These are phyloP conservation scores for Theobroma grandiflorum DNA, from an alignment of 441 rosid species.

Conservation along the genomic window DNA sequence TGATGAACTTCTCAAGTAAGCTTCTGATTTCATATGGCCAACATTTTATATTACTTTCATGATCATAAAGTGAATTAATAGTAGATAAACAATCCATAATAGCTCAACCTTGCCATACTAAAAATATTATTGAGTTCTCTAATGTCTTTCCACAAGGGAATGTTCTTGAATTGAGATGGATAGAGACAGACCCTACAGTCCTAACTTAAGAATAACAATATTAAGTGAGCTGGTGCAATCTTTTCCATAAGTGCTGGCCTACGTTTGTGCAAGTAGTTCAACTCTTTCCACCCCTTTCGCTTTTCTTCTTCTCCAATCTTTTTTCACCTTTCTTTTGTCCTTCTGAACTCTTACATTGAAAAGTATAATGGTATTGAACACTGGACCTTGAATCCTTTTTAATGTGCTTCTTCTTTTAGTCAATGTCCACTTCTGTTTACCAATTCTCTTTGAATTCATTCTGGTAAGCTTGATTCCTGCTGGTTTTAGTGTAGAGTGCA, in stretches of 20 bases:
- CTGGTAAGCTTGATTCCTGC: conserved; percentile 38
- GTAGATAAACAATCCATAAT: background rate
- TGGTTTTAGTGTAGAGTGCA: conserved; percentile 79
- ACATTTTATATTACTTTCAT: background rate
- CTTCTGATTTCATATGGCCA: conserved; percentile 26
- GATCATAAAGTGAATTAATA: background rate
- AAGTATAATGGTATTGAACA: background rate
- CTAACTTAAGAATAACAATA: background rate
- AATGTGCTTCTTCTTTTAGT: background rate
- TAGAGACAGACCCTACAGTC: background rate
- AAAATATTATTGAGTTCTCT: background rate
- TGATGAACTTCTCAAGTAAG: conserved; percentile 93
- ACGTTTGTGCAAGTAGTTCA: background rate
- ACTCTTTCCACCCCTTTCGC: background rate
- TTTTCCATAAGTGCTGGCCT: background rate
- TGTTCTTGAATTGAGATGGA: background rate
- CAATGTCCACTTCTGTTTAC: background rate
- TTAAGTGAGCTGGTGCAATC: background rate
- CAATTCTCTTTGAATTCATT: background rate
- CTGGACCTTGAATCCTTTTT: background rate
- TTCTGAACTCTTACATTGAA: background rate
- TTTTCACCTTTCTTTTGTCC: background rate
- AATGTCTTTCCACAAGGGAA: too few relatives aligned
- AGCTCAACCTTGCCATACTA: background rate
- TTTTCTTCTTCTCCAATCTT: background rate